A percentile compares a stretch with the other conserved stretches of the same genome.
Evolutionary conservation across 2,329 filamentous ascomycete genomes (phyloP).

Genomic region (Aspergillus arachidicola): DNA sequence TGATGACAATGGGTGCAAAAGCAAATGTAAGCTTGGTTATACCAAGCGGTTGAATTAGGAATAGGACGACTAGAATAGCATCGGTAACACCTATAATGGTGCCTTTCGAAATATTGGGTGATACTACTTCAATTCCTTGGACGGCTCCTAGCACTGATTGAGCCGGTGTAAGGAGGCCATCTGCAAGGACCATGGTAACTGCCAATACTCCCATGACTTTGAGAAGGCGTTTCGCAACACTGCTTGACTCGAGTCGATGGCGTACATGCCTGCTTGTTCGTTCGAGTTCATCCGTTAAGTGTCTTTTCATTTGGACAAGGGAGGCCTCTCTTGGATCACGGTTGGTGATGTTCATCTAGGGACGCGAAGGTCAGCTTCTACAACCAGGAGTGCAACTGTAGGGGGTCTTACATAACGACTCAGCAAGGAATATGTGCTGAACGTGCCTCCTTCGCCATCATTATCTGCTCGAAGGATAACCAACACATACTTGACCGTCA

Average conservation of each 20-base stretch:
- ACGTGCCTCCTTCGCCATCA: conserved; percentile 61
- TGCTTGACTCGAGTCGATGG: conserved; percentile 51
- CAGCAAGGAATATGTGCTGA: conserved; percentile 56
- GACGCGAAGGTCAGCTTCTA: not conserved
- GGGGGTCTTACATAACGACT: conserved; percentile 49
- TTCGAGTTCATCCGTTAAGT: conserved; percentile 48
- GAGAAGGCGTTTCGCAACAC: conserved; percentile 48
- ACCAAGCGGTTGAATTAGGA: conserved; percentile 58
- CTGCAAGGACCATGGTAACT: conserved; percentile 58
- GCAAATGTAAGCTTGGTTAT: conserved; percentile 50
- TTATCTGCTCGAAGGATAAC: conserved; percentile 59
- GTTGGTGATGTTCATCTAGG: conserved; percentile 55
- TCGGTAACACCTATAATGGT: conserved; percentile 56
- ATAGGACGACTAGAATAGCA: conserved; percentile 56
- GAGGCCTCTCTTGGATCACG: conserved; percentile 54
- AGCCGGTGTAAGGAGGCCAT: conserved; percentile 59
- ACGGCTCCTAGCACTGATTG: conserved; percentile 61
- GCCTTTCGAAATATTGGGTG: conserved; percentile 47
- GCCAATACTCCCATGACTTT: conserved; percentile 58
- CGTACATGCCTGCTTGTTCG: conserved; percentile 47
- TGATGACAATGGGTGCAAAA: conserved; percentile 58
- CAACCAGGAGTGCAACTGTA: not conserved
- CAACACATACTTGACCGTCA: conserved; percentile 59
- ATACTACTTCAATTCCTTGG: conserved; percentile 55
- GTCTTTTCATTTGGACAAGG: conserved; percentile 51